Evolutionary conservation across 1,284 basidiomycete species (phyloP), one percentile per base, ranked within the genome.

Genomic region (Earliella scabrosa): DNA sequence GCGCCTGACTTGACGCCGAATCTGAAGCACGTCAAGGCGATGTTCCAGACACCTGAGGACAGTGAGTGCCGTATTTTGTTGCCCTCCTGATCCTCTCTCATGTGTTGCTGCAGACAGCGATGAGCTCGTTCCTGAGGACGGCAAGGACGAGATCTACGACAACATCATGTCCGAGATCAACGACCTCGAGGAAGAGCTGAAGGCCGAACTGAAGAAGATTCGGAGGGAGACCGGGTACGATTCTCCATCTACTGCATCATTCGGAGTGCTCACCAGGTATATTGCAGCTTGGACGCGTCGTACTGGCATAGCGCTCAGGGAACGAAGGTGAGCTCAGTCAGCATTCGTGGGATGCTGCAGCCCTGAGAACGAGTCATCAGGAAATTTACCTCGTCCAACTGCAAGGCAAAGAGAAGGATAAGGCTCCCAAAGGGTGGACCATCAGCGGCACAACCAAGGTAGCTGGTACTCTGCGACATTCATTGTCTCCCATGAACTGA

Each of bases 231-330:
- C 85, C 29, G 81, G 83, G 86, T 87, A 68, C 36, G 41, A 50
- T n/a, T 10, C 50, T 13, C 13, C 14, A 4, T 31, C 11, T 11
- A 14, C 13, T 3, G 3, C n/a, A 4, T 6, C 36, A 29, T 11
- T 10, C 10, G 10, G 10, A 3, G 3, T 3, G 3, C n/a, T 27
- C 18, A 40, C 11, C 32, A 45, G 36, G 34, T 13, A 10, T 34
- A 10, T n/a, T 9, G 8, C 54, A 88, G 86, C 23, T 72, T 69
- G 63, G 79, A 83, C 44, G 70, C 93, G 50, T 75, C 74, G 10
- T 96, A 87, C 73, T 95, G 93, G 93, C 92, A 96, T 65, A 94
- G 91, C 63, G 83, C 85, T 2, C 78, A 81, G 49, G 94, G 94
- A 9, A 91, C 86, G 52, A 95, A 95, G 78, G 89, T 85, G 43